phyloP scores from a whole-genome alignment of 2,329 filamentous ascomycete genomes.

The Alternaria postmessia region DNA sequence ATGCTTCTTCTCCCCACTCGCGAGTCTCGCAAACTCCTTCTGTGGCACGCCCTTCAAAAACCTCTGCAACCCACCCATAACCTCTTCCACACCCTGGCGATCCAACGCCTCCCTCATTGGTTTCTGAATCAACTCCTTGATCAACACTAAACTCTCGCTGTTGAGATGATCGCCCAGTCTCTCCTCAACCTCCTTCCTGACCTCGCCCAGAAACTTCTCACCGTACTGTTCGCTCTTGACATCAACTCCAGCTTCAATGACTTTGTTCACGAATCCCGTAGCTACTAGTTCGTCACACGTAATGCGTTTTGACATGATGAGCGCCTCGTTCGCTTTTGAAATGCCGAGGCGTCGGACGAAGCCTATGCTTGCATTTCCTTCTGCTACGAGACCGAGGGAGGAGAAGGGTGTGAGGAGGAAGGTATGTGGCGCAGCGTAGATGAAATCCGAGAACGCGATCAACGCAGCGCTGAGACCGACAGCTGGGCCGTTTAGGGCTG shows the following conservation, averaged over 20 bases:
- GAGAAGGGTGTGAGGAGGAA: constrained; percentile 93
- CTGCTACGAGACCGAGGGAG: constrained; percentile 86
- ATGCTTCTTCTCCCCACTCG: constrained; percentile 89
- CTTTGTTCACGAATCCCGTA: constrained; percentile 84
- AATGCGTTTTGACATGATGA: constrained; percentile 88
- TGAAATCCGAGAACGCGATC: constrained; percentile 85
- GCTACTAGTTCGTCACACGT: constrained; percentile 74
- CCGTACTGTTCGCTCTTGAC: constrained; percentile 60
- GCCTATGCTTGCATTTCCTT: constrained; percentile 81
- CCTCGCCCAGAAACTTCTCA: constrained; percentile 72
- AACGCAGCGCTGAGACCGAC: constrained; percentile 88
- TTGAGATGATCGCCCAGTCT: constrained; percentile 81
- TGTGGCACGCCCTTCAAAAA: constrained; percentile 85
- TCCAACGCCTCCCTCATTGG: constrained; percentile 78
- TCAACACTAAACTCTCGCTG: constrained; percentile 78
- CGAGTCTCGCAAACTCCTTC: constrained; percentile 86
- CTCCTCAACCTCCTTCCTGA: constrained; percentile 82
- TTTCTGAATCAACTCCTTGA: constrained; percentile 82
- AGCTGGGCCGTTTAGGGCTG: constrained; percentile 89
- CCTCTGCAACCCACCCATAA: constrained; percentile 82
- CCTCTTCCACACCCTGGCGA: constrained; percentile 80
- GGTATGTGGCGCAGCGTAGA: constrained; percentile 80
- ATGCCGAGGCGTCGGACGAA: constrained; percentile 84
- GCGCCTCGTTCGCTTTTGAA: constrained; percentile 85
- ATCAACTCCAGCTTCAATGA: constrained; percentile 67